Conservation (phyloP, 129 eudicot genomes). For the Heracleum sosnowskyi region DNA sequence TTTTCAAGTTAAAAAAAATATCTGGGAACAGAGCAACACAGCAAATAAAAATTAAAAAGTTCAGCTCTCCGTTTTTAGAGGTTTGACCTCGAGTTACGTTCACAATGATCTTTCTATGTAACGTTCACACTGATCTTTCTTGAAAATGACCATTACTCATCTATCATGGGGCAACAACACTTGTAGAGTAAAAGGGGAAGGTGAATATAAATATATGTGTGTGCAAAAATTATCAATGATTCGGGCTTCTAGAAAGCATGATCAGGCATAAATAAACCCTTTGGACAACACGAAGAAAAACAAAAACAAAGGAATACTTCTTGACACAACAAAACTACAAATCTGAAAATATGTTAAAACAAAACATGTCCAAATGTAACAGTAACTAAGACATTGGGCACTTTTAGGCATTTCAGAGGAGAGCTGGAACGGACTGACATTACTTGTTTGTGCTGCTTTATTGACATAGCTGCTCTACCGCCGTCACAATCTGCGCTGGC, state of each 20-base stretch:
- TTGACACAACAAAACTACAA: neutral
- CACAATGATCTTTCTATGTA: too few species aligned
- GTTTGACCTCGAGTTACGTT: neutral
- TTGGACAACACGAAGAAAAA: neutral
- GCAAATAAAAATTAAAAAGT: neutral
- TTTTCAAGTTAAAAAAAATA: neutral
- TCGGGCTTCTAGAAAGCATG: neutral
- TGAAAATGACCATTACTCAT: neutral
- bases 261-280: slow-evolving; percentile 1
- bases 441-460: slow-evolving; percentile 13
- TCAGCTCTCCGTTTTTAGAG: neutral
- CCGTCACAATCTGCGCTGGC: slow-evolving; percentile 60
- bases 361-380: neutral
- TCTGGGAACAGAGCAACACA: neutral
- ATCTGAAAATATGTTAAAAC: neutral
- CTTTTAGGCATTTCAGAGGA: slow-evolving; percentile 12
- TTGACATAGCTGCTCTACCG: slow-evolving; percentile 60
- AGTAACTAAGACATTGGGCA: neutral
- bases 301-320: neutral
- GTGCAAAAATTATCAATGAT: too few species aligned
- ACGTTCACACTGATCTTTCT: neutral
- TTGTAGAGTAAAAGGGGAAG: neutral
- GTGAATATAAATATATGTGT: neutral
- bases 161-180: neutral
- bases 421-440: slow-evolving; percentile 5